Base-by-base conservation (phyloP, 257 asterid genomes). In the Solanum virginianum region DNA sequence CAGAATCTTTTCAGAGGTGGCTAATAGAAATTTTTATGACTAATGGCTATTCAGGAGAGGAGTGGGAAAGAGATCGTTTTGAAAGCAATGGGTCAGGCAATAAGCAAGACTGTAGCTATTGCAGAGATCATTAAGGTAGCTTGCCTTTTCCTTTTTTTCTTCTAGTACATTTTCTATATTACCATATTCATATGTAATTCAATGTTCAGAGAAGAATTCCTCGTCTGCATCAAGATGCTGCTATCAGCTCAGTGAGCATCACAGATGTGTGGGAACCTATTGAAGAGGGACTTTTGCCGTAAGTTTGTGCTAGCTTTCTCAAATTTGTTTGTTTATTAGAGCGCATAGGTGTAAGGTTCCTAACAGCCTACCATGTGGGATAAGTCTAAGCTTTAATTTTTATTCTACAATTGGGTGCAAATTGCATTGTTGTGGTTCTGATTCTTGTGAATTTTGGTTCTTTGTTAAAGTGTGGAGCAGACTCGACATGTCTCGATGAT, bases 281-380 rank as follows among this genome's bases (percentile, higher is more conserved):
- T 88, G 99, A 96, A 91, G 98, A 96, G 91, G 99, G 99, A 80
- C 99, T 96, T 88, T 90, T 94, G 91, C 95, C 89, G 99, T 96
- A 88, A 89, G 97, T 90, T 87, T 68, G 47, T 10, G 80, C 62
- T 39, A n/a, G 83, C 41, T 29, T 22, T 75, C 14, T 75, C 60
- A 75, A 24, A 14, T 74, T 74, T 22, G 12, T 75, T 75, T 75
- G 60, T 75, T 68, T 66, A 15, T 16, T n/a, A 32, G 7, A 29
- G 75, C 14, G 36, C 9, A 24, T 32, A 32, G 75, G 49, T 32
- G 43, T 68, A 32, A 68, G 45, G 75, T 32, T 55, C 59, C 41
- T 49, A 75, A n/a, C 9, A n/a, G 41, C 59, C 81, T 75, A 24
- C 45, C 81, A 47, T 14, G 60, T 22, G 60, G 60, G 43, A 75